Base-by-base conservation (phyloP, 2,329 filamentous ascomycete species). In the Xylaria sp. region DNA sequence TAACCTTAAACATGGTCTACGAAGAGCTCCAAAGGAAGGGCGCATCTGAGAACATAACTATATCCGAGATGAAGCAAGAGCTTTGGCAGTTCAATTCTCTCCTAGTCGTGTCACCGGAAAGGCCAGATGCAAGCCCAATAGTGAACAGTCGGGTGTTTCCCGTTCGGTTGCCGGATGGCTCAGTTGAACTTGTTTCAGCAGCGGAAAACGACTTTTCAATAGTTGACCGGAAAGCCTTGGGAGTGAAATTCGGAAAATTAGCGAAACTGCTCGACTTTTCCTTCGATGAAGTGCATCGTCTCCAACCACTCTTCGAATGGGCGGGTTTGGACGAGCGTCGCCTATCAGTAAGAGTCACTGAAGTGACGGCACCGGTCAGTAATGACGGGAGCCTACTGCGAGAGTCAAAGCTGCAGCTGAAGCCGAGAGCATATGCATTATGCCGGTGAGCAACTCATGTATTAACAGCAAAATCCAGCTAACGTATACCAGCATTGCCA, bases 271-370 rank as follows among this genome's bases (percentile, higher is more conserved):
- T 84, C 0, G 80, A 82, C 63, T 82, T 82, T 63, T 71, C 61
- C 0, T 52, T 81, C 1, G 75, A 80, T 5, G 78, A 83, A 2
- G 71, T 81, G 2, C 71, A 69, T 0, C 69, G 65, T 0, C 66
- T 84, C 0, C 64, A 63, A 3, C 75, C 74, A 0, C 78, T 83
- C 4, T 15, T 83, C 1, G 52, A 72, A 0, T 84, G 82, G 82
- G 62, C 74, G 2, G 67, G 73, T 0, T 67, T 84, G 0, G 74
- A 77, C 7, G 37, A 63, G 0, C 73, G 79, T 6, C 81, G 77
- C 63, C 55, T 83, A 0, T 82, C 81, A 0, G 55, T 9, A 2
- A 66, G 67, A 12, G 79, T 82, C 0, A 76, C 73, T 8, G 78
- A 83, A 46, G 77, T 78, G 1, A 79, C 80, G 1, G 75, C 76